Base-by-base conservation (phyloP, 1,284 basidiomycete species). In the Porogramme epimiltina region DNA sequence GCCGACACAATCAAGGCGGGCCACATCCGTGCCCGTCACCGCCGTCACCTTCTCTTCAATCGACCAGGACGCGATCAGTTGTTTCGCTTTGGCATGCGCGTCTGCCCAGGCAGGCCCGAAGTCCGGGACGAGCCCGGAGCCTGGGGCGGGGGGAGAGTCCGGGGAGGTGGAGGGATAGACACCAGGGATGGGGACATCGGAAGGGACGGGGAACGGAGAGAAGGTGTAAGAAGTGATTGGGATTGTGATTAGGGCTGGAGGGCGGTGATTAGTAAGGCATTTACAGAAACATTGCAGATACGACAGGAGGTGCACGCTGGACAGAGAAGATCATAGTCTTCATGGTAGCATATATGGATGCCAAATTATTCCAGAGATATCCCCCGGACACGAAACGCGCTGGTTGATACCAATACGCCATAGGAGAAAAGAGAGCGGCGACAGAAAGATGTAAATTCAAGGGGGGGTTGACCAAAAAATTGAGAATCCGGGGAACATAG, bases 21-120 rank as follows among this genome's bases (percentile, higher is more conserved):
- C 54, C 76, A 83, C 85, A n/a, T 72, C 73, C 2, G 75, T 62
- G 15, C 75, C 75, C 3, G 74, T 76, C 4, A 68, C 68, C 13
- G 73, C 57, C 20, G 67, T 72, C 5, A 72, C 77, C 56, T 78
- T 79, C 54, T 79, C 65, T 45, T 74, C 70, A 33, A 77, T 63
- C 6, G 73, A 66, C 49, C 67, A 68, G 25, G 49, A 50, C 5
- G 67, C 63, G 18, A 78, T 64, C 64, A 72, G 62, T 24, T 60
- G 47, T 53, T 64, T 63, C 4, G 76, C 76, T 45, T 70, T 71
- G 37, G 64, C 48, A 47, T 73, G 71, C 6, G 76, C 76, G 2
- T 37, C 46, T 4, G 66, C 64, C 76, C 76, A 78, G 19, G 77
- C 74, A 1, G 65, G 66, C 0, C 64, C 69, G 44, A 79, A 78